These are phyloP conservation scores for Quercus suber DNA, from an alignment of 306 rosid species.

Conservation along the genomic window DNA sequence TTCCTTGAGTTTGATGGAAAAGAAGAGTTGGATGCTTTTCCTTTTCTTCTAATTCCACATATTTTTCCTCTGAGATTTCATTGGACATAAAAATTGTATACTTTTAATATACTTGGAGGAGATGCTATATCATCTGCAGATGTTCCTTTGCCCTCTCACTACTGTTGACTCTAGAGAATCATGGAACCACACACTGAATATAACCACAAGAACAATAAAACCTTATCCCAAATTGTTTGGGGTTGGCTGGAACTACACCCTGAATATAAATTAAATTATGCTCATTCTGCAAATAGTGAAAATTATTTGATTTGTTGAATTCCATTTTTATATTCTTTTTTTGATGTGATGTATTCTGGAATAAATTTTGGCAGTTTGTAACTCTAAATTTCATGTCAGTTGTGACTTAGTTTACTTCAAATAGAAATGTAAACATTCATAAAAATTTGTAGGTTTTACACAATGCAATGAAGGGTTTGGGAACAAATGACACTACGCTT, in stretches of 20 bases:
- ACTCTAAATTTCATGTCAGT: no score
- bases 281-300: neutral
- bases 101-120: neutral
- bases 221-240: no score
- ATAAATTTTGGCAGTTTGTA: no score
- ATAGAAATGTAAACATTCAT: neutral
- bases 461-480: constrained; percentile 51
- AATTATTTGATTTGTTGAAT: neutral
- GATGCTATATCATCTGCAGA: neutral
- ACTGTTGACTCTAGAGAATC: neutral
- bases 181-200: neutral
- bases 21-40: neutral
- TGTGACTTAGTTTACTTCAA: neutral
- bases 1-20: neutral
- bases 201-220: neutral
- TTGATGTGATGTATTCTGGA: neutral
- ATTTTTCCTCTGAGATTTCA: neutral
- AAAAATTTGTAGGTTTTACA: constrained; percentile 27
- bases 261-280: neutral
- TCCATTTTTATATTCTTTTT: neutral
- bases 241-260: no score
- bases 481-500: constrained; percentile 38
- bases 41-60: neutral
- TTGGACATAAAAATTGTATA: neutral
- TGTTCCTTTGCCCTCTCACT: neutral